A percentile compares a stretch with the other conserved stretches of the same genome.
Conservation (phyloP, 495 filamentous ascomycete genomes). For the Hypoxylon subgilvum region DNA sequence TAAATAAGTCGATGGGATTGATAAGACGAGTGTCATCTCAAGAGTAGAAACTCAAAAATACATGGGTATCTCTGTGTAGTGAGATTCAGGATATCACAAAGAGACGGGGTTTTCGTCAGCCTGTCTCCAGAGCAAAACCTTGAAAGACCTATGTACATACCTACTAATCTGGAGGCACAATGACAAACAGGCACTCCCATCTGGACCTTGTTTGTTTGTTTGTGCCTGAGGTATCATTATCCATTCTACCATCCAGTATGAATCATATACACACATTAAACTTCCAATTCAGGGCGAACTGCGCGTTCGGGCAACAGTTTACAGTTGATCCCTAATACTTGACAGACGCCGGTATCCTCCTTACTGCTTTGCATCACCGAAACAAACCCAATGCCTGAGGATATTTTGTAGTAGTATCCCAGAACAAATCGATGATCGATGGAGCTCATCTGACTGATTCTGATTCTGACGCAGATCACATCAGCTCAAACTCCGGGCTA, state of each 20-base stretch:
- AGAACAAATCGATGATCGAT: slow-evolving; percentile 26
- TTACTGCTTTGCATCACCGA: slow-evolving; percentile 11
- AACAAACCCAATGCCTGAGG: slow-evolving; percentile 2
- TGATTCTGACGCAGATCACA: slow-evolving; percentile 28
- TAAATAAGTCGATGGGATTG: neutral
- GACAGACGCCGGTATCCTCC: slow-evolving; percentile 12
- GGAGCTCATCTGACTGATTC: slow-evolving; percentile 18
- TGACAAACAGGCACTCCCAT: too few species aligned
- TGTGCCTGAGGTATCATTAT: too few species aligned
- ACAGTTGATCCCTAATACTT: slow-evolving; percentile 8
- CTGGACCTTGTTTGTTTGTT: too few species aligned
- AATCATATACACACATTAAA: slow-evolving; percentile 3
- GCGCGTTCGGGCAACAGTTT: neutral
- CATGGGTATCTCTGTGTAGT: neutral
- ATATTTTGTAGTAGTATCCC: slow-evolving; percentile 5
- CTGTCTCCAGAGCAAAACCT: slow-evolving; percentile 18
- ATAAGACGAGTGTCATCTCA: slow-evolving; percentile 18
- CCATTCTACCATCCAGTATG: neutral
- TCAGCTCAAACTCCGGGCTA: slow-evolving; percentile 27
- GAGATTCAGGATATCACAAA: neutral
- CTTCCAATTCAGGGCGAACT: neutral
- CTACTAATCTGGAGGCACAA: too few species aligned
- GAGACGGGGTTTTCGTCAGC: slow-evolving; percentile 1
- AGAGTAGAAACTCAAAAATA: slow-evolving; percentile 5
- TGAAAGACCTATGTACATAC: too few species aligned